Evolutionary conservation across 208 protist genomes (phyloP), one percentile per base, ranked within the genome.

Genomic region (Acanthamoeba lenticulata): DNA sequence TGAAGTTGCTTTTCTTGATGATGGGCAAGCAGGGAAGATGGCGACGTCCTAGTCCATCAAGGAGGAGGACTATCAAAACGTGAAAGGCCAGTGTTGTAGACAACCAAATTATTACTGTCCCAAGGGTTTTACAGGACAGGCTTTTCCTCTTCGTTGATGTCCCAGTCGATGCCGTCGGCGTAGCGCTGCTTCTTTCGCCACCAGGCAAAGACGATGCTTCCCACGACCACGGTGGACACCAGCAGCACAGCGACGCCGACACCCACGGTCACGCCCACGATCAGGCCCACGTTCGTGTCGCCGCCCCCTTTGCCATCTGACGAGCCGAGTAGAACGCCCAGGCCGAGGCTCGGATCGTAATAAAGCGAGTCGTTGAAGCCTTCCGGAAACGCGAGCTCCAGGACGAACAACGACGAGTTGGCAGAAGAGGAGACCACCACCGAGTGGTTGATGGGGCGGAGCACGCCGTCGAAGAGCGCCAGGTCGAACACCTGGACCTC

Each of bases 261-360:
- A 15, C 45, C 45, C 27, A 69, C 60, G 13, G 60, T 34, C 13
- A 69, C 60, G 60, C 60, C 60, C 19, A 69, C 29, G 27, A 69
- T 34, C 60, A 69, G 6, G 19, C 27, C 60, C 27, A 36, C 29
- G 21, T 69, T 69, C 27, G 19, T 34, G 19, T 34, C 60, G 60
- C 60, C 60, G 29, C 60, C 60, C 5, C 60, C 60, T 11, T 6
- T 9, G 60, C 29, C 29, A 27, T 21, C 60, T 36, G 60, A 69
- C 5, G 60, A 69, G 60, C 60, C 60, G 27, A 69, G 60, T 34
- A 69, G 60, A 69, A 69, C 60, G 60, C 60, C 60, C 19, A 69
- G 60, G 60, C 67, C 67, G 32, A 79, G 67, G 38, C 32, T 79
- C 29, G 67, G 67, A 32, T 79, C 67, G 67, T 79, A 79, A n/a